Evolutionary conservation across 1,284 basidiomycete genomes (phyloP).

Genomic region (Ganoderma boninense): DNA sequence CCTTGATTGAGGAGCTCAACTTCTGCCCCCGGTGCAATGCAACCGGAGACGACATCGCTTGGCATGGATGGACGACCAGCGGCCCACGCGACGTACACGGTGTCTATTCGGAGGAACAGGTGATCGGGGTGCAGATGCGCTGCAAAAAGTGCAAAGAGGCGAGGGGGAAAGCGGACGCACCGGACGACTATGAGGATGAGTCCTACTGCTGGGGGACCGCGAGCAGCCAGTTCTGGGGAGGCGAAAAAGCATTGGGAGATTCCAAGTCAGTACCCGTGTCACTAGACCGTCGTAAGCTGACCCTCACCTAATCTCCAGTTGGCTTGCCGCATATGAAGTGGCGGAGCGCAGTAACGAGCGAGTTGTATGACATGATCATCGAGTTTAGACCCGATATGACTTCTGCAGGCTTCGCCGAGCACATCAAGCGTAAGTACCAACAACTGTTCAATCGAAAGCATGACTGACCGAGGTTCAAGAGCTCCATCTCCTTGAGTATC

Average conservation of each 20-base stretch:
- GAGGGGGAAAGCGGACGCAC: not conserved
- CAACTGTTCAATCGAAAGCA: no score
- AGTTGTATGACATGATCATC: not conserved
- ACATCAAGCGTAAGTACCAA: not conserved
- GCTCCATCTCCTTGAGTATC: not conserved
- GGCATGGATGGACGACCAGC: conserved; percentile 24
- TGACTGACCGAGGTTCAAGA: not conserved
- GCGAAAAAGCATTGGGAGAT: conserved; percentile 6
- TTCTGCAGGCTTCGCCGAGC: not conserved
- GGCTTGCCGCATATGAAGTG: not conserved
- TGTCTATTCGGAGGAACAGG: conserved; percentile 20
- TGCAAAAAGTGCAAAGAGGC: conserved; percentile 23
- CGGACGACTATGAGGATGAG: not conserved
- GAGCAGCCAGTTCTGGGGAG: conserved; percentile 3
- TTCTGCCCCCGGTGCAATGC: conserved; percentile 23
- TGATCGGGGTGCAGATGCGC: conserved; percentile 26
- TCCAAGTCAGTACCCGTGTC: not conserved
- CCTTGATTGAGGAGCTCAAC: conserved; percentile 2
- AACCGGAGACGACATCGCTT: not conserved
- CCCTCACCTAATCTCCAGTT: not conserved
- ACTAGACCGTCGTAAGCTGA: no score
- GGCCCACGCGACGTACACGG: conserved; percentile 30
- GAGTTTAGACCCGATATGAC: not conserved
- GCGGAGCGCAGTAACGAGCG: not conserved
- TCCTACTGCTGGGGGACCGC: conserved; percentile 7